Evolutionary conservation across 768 basidiomycete species (phyloP).

Genomic region (Amyloporia xantha): DNA sequence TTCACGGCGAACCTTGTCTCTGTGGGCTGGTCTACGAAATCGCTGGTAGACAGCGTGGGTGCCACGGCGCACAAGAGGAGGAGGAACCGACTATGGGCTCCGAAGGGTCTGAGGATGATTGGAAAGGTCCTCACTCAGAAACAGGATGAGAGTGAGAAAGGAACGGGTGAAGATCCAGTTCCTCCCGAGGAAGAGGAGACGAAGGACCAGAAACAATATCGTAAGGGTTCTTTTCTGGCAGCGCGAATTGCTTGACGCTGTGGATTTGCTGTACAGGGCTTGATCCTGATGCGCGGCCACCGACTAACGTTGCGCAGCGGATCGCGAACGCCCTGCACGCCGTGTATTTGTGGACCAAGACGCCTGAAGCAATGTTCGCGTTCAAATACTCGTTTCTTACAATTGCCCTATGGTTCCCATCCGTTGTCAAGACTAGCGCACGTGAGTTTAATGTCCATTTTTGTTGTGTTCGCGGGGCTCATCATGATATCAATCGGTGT

Average conservation of each 20-base stretch:
- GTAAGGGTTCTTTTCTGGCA: conserved; percentile 8
- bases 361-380: conserved; percentile 40
- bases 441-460: conserved; percentile 26
- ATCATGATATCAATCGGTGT: too few relatives aligned
- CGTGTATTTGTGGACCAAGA: conserved; percentile 34
- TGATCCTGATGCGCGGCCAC: conserved; percentile 44
- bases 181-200: conserved; percentile 22
- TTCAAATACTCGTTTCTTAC: conserved; percentile 44
- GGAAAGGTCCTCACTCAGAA: conserved; percentile 23
- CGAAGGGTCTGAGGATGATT: conserved; percentile 35
- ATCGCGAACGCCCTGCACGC: conserved; percentile 29
- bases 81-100: conserved; percentile 41
- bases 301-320: conserved; percentile 36
- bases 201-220: conserved; percentile 22
- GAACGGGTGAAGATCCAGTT: conserved; percentile 20
- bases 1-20: conserved; percentile 39
- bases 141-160: conserved; percentile 16
- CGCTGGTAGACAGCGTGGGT: conserved; percentile 30
- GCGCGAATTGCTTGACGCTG: too few relatives aligned
- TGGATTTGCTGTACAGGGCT: too few relatives aligned
- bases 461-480: too few relatives aligned
- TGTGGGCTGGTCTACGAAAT: conserved; percentile 30
- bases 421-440: conserved; percentile 35
- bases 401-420: conserved; percentile 46
- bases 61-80: conserved; percentile 32